Evolutionary conservation across 2,329 filamentous ascomycete species (phyloP).

Genomic region (Fusarium nurragi): DNA sequence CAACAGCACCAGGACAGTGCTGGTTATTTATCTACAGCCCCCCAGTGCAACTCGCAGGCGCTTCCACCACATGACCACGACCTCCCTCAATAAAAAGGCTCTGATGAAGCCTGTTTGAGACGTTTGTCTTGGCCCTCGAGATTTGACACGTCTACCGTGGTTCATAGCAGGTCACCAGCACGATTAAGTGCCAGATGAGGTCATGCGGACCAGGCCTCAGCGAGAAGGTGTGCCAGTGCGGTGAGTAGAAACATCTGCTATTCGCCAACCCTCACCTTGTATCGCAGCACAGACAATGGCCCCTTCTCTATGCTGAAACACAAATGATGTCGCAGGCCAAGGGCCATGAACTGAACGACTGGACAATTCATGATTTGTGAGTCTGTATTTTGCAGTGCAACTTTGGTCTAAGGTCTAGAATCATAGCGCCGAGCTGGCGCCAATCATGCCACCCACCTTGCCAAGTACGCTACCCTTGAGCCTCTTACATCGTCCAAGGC

Average conservation of each 20-base stretch:
- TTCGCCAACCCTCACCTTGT: slow-evolving; percentile 18
- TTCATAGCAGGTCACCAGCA: slow-evolving; percentile 26
- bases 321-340: slow-evolving; percentile 35
- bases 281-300: slow-evolving; percentile 7
- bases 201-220: slow-evolving; percentile 37
- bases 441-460: slow-evolving; percentile 12
- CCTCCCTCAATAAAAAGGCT: slow-evolving; percentile 13
- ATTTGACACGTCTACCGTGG: slow-evolving; percentile 29
- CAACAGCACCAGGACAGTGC: slow-evolving; percentile 7
- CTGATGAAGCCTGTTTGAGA: slow-evolving; percentile 36
- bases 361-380: slow-evolving; percentile 17
- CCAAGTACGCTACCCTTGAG: slow-evolving; percentile 28
- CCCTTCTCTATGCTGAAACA: slow-evolving; percentile 34
- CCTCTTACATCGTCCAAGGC: slow-evolving; percentile 36
- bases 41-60: slow-evolving; percentile 16
- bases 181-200: slow-evolving; percentile 34
- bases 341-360: slow-evolving; percentile 3
- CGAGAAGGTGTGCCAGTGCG: slow-evolving; percentile 15
- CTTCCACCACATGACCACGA: slow-evolving; percentile 38
- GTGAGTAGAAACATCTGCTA: slow-evolving; percentile 20
- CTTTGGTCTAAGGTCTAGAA: background rate
- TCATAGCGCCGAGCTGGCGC: slow-evolving; percentile 7
- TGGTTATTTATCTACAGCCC: slow-evolving; percentile 37
- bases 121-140: slow-evolving; percentile 21
- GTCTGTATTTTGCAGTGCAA: background rate